Evolutionary conservation across 2,329 filamentous ascomycete genomes (phyloP), one percentile per base, ranked within the genome.

Genomic region (Ophiostoma populinum): DNA sequence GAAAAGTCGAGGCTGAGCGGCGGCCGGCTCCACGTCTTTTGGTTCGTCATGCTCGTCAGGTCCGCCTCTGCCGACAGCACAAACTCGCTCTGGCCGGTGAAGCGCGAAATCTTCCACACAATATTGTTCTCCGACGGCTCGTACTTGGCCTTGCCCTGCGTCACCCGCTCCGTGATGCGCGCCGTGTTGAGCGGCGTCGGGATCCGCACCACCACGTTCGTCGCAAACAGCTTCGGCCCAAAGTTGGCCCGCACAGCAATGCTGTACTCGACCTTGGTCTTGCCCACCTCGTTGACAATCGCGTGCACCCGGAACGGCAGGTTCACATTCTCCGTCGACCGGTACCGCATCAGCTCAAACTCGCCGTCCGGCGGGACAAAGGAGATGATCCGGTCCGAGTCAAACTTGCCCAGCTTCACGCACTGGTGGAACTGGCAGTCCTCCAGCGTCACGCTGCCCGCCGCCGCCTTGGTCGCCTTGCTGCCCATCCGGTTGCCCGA

Each of bases 401-500:
- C 90, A 51, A 98, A 98, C 52, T 92, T 92, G 45, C 87, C 86
- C 20, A 98, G 68, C 61, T 94, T 93, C 41, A 98, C 90, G 55
- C 90, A 98, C 57, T 98, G 90, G 57, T 98, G 90, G 60, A 98
- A 94, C 52, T 95, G 90, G 52, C 92, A 95, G 55, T 98, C 90
- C 54, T 98, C 92, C 18, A 98, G 66, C 0, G 86, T 93, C 35
- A 98, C 92, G 43, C 81, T 92, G 24, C 90, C 90, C 1, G 90
- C 90, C 0, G 90, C 90, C 1, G 90, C 90, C 55, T 92, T 87
- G 25, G 90, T 94, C 20, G 86, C 83, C 12, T 93, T 94, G 42
- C 77, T 78, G 37, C 76, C 80, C 50, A 77, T 71, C 42, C 73
- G 66, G 49, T 90, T 90, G 5, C 83, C 83, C 38, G 73, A 77